A percentile compares a stretch with the other conserved stretches of the same genome.
These are phyloP conservation scores for Coelastrella sp. DNA, from an alignment of 139 green algal genomes.

Conservation along the genomic window DNA sequence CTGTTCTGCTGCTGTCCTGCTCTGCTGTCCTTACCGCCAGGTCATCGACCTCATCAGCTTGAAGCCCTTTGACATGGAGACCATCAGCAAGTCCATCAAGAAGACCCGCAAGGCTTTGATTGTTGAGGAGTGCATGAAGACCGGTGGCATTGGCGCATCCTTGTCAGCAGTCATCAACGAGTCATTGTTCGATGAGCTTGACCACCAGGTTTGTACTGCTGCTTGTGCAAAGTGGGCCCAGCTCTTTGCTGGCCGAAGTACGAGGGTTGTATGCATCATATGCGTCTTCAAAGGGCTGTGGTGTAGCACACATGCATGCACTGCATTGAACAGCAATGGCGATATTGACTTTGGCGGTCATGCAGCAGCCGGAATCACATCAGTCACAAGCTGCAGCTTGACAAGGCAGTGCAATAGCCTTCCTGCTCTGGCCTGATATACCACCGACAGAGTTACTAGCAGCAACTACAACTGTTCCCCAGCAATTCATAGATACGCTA, in stretches of 20 bases:
- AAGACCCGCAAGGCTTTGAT: conserved; percentile 94
- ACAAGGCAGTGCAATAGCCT: not conserved
- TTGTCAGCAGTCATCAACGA: conserved; percentile 95
- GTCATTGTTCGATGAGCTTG: conserved; percentile 95
- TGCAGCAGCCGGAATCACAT: too few species aligned
- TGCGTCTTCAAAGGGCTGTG: not conserved
- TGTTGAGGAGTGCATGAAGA: conserved; percentile 99
- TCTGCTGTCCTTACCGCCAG: too few species aligned
- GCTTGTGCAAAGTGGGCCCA: too few species aligned
- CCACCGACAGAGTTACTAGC: too few species aligned
- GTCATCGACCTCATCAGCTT: conserved; percentile 97
- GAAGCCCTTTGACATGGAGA: conserved; percentile 98
- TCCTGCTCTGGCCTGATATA: too few species aligned
- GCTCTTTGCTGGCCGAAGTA: too few species aligned
- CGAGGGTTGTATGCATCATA: too few species aligned
- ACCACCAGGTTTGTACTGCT: conserved; percentile 81
- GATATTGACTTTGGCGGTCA: not conserved
- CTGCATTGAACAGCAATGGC: not conserved
- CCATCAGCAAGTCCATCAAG: conserved; percentile 89
- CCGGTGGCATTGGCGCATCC: conserved; percentile 94
- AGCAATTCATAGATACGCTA: too few species aligned
- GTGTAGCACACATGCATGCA: not conserved
- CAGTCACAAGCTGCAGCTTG: too few species aligned
- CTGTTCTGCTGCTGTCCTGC: too few species aligned
- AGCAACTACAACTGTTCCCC: too few species aligned